phyloP scores from a whole-genome alignment of 495 filamentous ascomycete species.

The Xylaria venustula region DNA sequence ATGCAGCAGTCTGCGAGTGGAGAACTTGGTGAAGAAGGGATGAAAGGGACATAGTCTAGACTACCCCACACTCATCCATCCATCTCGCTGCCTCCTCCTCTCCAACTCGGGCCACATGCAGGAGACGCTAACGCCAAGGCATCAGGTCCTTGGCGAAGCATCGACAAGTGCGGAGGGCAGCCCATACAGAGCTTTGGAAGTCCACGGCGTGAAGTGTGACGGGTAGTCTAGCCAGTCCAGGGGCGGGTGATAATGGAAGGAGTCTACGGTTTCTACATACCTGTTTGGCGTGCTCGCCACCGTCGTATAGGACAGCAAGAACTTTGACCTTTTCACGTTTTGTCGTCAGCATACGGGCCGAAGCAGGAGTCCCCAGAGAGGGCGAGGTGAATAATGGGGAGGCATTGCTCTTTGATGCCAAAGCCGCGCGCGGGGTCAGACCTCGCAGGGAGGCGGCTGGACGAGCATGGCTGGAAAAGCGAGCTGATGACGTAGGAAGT shows the following conservation, averaged over 20 bases:
- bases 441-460: conserved; percentile 25
- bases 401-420: conserved; percentile 25
- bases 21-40: too few species aligned
- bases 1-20: background rate
- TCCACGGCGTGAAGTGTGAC: background rate
- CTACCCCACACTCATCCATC: conserved; percentile 16
- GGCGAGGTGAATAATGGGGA: conserved; percentile 7
- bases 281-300: conserved; percentile 49
- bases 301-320: conserved; percentile 56
- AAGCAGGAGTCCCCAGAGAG: conserved; percentile 18
- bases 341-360: conserved; percentile 44
- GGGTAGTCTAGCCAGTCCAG: background rate
- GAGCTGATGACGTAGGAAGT: conserved; percentile 23
- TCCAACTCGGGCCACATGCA: conserved; percentile 6
- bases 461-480: conserved; percentile 31
- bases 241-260: background rate
- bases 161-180: conserved; percentile 3
- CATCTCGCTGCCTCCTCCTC: conserved; percentile 2
- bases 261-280: conserved; percentile 29
- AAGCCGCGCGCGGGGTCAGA: conserved; percentile 25
- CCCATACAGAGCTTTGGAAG: background rate
- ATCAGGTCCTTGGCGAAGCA: conserved; percentile 23
- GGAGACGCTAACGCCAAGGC: conserved; percentile 5
- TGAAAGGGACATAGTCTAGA: too few species aligned
- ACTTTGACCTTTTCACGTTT: conserved; percentile 57